A percentile compares a stretch with the other conserved stretches of the same genome.
phyloP scores from a whole-genome alignment of 305 asterid genomes.

The Lippia alba region DNA sequence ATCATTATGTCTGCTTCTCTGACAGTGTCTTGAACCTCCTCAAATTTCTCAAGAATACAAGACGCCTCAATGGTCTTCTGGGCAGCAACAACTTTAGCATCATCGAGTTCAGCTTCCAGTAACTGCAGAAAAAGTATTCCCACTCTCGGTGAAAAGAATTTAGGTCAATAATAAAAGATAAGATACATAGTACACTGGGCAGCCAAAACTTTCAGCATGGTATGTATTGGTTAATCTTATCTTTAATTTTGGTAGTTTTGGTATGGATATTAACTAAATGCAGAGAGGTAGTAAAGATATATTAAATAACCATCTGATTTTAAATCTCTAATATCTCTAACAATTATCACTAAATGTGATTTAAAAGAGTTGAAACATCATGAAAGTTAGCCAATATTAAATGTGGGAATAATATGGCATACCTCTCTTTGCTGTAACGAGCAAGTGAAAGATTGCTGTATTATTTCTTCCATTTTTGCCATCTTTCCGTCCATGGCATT shows the following conservation, averaged over 20 bases:
- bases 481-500: conserved; percentile 62
- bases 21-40: conserved; percentile 88
- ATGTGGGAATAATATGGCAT: conserved; percentile 24
- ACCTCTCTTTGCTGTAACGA: conserved; percentile 80
- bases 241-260: neutral
- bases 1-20: conserved; percentile 92
- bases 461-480: conserved; percentile 51
- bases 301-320: neutral
- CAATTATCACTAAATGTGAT: neutral
- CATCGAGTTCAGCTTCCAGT: conserved; percentile 78
- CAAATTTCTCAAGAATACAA: conserved; percentile 82
- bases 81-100: conserved; percentile 75
- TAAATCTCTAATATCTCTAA: neutral
- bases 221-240: neutral
- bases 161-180: no score
- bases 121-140: conserved; percentile 51
- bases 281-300: neutral
- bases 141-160: no score
- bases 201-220: neutral
- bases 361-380: conserved; percentile 1
- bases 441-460: conserved; percentile 60
- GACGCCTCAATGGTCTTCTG: conserved; percentile 91
- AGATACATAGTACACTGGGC: no score
- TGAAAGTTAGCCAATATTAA: neutral
- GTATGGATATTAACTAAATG: neutral